Evolutionary conservation across 2,329 filamentous ascomycete genomes (phyloP), one percentile per base, ranked within the genome.

Genomic region (Phyllosticta paracitricarpa): DNA sequence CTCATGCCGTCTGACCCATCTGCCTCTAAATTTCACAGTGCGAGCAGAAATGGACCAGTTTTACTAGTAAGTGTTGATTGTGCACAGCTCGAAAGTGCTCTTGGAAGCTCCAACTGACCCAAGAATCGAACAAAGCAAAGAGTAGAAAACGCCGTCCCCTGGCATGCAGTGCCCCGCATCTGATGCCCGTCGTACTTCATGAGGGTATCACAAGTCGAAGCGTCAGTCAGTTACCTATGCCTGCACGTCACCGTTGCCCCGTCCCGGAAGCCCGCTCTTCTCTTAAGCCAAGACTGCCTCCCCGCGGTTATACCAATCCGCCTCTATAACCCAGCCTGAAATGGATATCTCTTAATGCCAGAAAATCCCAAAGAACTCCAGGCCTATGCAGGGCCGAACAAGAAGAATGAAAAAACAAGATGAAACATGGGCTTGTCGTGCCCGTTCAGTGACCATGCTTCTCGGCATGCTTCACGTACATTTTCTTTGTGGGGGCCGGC

Each of bases 271-370:
- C 12, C 40, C 40, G 14, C 33, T 10, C 12, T 48, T 48, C 14
- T n/a, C 14, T n/a, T n/a, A 48, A 48, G 40, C 40, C 40, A 48
- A 48, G 40, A 48, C 40, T 48, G 40, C 40, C 40, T 48, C n/a
- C 19, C 14, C 33, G 33, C 40, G 40, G 40, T 48, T 48, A 48
- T 48, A n/a, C 58, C 58, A 61, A 61, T 56, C 56, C 58, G 35
- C 30, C 40, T 58, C 51, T 51, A 52, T 51, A 52, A 35, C 28
- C 58, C 55, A 56, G 35, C 53, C 51, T 54, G 53, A 56, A 52
- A 56, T 40, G 58, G 58, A 61, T 61, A 61, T 61, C 58, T 61
- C 58, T 61, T 61, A n/a, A 19, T 56, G 53, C 40, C n/a, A 25
- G 24, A 51, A 30, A 52, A 51, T 51, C 35, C 9, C 53, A 54